Conservation (phyloP, 2,329 filamentous ascomycete species). For the Dactylellina cionopaga region DNA sequence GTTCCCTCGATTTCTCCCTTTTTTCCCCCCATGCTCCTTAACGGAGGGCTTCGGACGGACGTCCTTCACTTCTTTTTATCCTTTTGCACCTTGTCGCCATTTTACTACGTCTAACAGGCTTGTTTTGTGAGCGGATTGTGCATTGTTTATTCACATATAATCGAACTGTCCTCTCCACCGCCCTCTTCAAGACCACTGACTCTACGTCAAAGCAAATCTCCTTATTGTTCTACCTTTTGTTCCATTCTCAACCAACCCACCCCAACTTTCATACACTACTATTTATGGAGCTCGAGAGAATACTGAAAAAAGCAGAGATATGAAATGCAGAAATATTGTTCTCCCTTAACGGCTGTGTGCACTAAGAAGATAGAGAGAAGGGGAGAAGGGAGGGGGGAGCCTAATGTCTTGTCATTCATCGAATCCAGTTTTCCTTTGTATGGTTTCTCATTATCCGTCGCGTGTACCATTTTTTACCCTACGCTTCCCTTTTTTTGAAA, state of each 20-base stretch:
- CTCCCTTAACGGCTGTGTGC: slow-evolving; percentile 11
- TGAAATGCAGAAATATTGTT: slow-evolving; percentile 21
- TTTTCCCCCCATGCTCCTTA: slow-evolving; percentile 35
- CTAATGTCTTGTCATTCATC: slow-evolving; percentile 42
- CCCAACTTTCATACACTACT: slow-evolving; percentile 19
- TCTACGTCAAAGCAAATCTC: slow-evolving; percentile 50
- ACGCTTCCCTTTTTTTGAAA: no score
- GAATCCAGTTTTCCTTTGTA: slow-evolving; percentile 46
- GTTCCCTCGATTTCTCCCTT: slow-evolving; percentile 1
- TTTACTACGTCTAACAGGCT: slow-evolving; percentile 24
- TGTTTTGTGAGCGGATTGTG: slow-evolving; percentile 52
- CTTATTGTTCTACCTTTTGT: slow-evolving; percentile 32
- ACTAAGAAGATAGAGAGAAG: slow-evolving; percentile 22
- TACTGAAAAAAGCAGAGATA: background rate
- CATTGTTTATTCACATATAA: slow-evolving; percentile 42
- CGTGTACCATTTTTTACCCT: slow-evolving; percentile 10
- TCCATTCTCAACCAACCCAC: slow-evolving; percentile 33
- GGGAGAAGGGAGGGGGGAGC: slow-evolving; percentile 13
- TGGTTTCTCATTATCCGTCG: slow-evolving; percentile 31
- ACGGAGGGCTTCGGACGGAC: slow-evolving; percentile 43
- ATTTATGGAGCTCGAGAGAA: slow-evolving; percentile 33
- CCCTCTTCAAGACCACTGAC: slow-evolving; percentile 30
- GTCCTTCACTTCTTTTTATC: slow-evolving; percentile 26
- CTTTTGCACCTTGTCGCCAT: slow-evolving; percentile 30
- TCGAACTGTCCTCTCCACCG: slow-evolving; percentile 9